Evolutionary conservation across 805 yeast genomes (phyloP), one percentile per base, ranked within the genome.

Genomic region (Vanderwaltozyma tropicalis): DNA sequence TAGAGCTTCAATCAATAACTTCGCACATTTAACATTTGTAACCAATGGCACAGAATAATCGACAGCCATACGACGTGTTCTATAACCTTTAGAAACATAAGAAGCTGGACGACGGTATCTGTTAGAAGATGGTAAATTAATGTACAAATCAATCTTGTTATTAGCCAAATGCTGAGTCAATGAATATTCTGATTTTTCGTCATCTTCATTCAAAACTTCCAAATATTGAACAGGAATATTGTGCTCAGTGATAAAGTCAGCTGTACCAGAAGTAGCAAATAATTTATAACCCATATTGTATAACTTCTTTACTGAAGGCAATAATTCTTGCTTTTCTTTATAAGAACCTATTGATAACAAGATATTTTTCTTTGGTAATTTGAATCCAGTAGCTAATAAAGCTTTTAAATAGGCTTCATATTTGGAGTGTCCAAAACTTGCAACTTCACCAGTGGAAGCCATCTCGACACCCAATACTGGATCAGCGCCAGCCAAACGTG

Each of bases 361-460:
- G 47, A 92, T 83, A 68, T 92, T 92, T 71, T 87, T 88, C 76
- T 84, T 84, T 53, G 98, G 98, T 46, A 89, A 67, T 56, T 78
- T 79, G 78, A 92, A 87, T 15, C 98, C 98, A 39, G 96, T 87
- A 12, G 99, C 86, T 41, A 92, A 71, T 63, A 92, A 72, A 22
- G 96, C 82, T 68, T 92, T 94, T 66, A 92, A 66, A 68, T 92
- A 92, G 17, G 98, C 98, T 68, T 94, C 98, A 58, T 87, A 88
- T 66, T 89, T 89, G 71, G 88, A 80, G 57, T 74, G 86, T 55
- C 98, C 99, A 59, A 92, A 89, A 46, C 94, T 76, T 35, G 99
- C 99, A 57, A 88, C 96, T 64, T 87, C 97, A 72, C 97, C 97
- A 44, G 97, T 89, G 22, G 96, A 89, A 15, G 97, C 96, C 97